A percentile compares a stretch with the other conserved stretches of the same genome.
phyloP scores from a whole-genome alignment of 352 stramenopile species.

The Thalassiosira mediterranea region DNA sequence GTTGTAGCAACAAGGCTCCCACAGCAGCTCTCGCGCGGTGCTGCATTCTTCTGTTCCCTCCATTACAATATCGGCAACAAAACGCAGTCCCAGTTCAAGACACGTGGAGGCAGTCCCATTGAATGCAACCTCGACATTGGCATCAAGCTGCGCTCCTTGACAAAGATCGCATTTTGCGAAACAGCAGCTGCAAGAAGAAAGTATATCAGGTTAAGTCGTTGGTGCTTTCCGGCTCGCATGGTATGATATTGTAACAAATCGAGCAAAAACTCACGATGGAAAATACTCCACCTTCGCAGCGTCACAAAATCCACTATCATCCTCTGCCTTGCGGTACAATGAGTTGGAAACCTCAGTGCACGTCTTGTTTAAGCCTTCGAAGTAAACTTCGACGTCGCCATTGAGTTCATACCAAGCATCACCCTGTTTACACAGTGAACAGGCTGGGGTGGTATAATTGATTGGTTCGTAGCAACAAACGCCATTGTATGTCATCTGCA shows the following conservation, averaged over 20 bases:
- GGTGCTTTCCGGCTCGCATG: too few relatives aligned
- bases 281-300: conserved; percentile 49
- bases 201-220: too few relatives aligned
- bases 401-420: conserved; percentile 61
- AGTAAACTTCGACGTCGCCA: conserved; percentile 45
- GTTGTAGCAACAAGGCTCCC: conserved; percentile 57
- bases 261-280: too few relatives aligned
- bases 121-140: conserved; percentile 57
- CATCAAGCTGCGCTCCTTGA: conserved; percentile 49
- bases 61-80: conserved; percentile 49
- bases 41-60: conserved; percentile 57
- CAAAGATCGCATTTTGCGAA: conserved; percentile 61
- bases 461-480: conserved; percentile 58
- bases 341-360: conserved; percentile 61
- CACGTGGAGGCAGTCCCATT: conserved; percentile 52
- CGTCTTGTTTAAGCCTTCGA: conserved; percentile 44
- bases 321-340: conserved; percentile 59
- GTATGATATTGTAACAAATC: too few relatives aligned
- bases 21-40: conserved; percentile 37
- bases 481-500: conserved; percentile 36
- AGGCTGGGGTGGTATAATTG: conserved; percentile 55
- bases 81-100: conserved; percentile 48
- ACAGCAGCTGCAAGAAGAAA: conserved; percentile 20
- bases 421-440: conserved; percentile 56
- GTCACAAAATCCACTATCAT: conserved; percentile 51